Evolutionary conservation across 2,329 filamentous ascomycete species (phyloP), one percentile per base, ranked within the genome.

Genomic region (Camillea tinctor): DNA sequence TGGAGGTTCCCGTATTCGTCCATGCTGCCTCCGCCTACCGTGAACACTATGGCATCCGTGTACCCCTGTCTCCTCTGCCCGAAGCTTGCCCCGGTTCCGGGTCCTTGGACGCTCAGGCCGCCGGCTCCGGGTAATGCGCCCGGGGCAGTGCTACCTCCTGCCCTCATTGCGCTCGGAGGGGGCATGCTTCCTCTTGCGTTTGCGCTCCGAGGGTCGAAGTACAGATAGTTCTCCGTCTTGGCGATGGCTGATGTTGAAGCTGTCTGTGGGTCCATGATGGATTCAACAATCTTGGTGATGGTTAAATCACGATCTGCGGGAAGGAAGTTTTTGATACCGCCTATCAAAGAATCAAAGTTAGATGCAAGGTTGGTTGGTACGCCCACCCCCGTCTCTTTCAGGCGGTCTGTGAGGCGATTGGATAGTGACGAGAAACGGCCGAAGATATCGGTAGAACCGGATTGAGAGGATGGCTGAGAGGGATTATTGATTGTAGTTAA

Each of bases 1-100:
- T 97, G 92, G 73, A 99, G 75, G 75, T 99, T 99, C 20, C 93
- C 94, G 73, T 98, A 99, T 75, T 99, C 95, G 69, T 99, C 95
- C 91, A 99, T 98, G 73, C 93, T 97, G 50, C 95, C 95, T 52
- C 96, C 95, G 3, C 95, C 95, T 2, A 96, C 92, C 0, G 92
- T 94, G 72, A 97, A 97, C n/a, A 97, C 92, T 57, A 97, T 89
- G 1, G 92, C 91, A 71, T 97, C 93, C 54, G 87, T 91, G 75
- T 94, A 97, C 0, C 92, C 93, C 71, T 97, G 93, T 57, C 94
- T 82, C 61, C 93, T 81, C 76, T 98, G 94, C 1, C 94, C 95
- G 75, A 98, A 98, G 58, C 87, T 96, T 6, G 93, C 93, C 36
- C 86, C 84, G 22, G 89, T 91, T 3, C 92, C 92, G 0, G 80